phyloP scores from a whole-genome alignment of 352 stramenopile genomes.

The Stephanocyclus meneghinianus region DNA sequence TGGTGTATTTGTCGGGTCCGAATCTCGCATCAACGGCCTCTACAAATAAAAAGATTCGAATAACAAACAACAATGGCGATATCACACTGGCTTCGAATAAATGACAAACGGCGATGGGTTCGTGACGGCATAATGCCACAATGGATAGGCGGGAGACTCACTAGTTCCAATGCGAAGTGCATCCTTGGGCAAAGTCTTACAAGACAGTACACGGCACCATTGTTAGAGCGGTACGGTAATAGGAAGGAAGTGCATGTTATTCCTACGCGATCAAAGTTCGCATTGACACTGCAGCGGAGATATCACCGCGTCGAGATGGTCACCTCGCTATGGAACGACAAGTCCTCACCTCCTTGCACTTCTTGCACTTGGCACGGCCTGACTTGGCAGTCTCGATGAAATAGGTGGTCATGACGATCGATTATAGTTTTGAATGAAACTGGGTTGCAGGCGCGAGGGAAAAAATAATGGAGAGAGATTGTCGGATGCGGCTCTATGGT shows the following conservation, averaged over 20 bases:
- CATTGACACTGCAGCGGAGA: too few relatives aligned
- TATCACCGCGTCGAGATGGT: too few relatives aligned
- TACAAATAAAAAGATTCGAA: not conserved
- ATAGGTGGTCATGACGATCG: conserved; percentile 15
- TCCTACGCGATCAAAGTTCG: too few relatives aligned
- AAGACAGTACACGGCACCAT: not conserved
- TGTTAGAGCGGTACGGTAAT: not conserved
- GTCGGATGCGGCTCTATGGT: too few relatives aligned
- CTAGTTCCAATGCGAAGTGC: conserved; percentile 34
- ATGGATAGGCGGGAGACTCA: conserved; percentile 13
- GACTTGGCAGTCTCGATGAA: conserved; percentile 39
- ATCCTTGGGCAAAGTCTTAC: conserved; percentile 18
- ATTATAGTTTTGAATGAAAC: too few relatives aligned
- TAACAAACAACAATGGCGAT: not conserved
- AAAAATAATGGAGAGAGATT: too few relatives aligned
- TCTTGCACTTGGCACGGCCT: conserved; percentile 32
- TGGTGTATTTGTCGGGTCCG: not conserved
- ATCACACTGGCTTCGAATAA: not conserved
- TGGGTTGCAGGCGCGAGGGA: too few relatives aligned
- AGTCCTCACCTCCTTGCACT: conserved; percentile 34
- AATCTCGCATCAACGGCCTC: not conserved
- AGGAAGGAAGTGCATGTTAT: too few relatives aligned
- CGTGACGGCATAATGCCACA: not conserved
- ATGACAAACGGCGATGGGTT: not conserved
- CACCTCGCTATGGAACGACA: not conserved